phyloP scores from a whole-genome alignment of 306 rosid species.

The Lotus japonicus region DNA sequence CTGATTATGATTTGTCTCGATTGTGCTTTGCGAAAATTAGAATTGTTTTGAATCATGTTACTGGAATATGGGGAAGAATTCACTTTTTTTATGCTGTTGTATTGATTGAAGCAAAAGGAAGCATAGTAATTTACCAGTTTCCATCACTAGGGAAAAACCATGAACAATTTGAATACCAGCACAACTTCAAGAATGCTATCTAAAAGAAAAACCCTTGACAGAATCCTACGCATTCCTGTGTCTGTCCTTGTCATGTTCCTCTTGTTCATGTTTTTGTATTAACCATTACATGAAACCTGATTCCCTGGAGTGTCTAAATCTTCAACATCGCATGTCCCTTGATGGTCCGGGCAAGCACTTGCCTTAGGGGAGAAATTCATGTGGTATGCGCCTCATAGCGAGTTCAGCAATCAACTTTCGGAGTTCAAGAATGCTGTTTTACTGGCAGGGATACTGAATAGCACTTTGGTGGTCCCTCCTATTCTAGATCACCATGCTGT shows the following conservation, averaged over 20 bases:
- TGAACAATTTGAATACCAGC: slow-evolving; percentile 25
- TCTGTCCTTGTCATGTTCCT: slow-evolving; percentile 22
- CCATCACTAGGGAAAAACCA: not conserved
- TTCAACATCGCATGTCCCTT: slow-evolving; percentile 3
- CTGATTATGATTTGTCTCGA: not conserved
- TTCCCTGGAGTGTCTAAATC: slow-evolving; percentile 19
- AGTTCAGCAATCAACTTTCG: slow-evolving; percentile 81
- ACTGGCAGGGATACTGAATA: slow-evolving; percentile 63
- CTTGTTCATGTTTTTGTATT: slow-evolving; percentile 30
- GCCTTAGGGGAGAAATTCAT: slow-evolving; percentile 45
- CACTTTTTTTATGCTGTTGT: not conserved
- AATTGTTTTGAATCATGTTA: not conserved
- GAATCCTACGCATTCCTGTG: slow-evolving; percentile 33
- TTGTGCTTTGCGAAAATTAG: not conserved
- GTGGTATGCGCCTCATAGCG: slow-evolving; percentile 85
- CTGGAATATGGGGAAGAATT: not conserved
- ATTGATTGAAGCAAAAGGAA: not conserved
- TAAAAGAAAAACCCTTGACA: slow-evolving; percentile 26
- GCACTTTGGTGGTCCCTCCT: slow-evolving; percentile 78
- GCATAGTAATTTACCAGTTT: not conserved
- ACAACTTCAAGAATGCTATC: slow-evolving; percentile 33
- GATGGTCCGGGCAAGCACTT: slow-evolving; percentile 37
- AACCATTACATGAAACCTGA: slow-evolving; percentile 25
- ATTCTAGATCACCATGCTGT: slow-evolving; percentile 83
- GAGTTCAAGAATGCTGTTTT: slow-evolving; percentile 69